Base-by-base conservation (phyloP, 768 basidiomycete genomes). In the Gymnopilus junonius region DNA sequence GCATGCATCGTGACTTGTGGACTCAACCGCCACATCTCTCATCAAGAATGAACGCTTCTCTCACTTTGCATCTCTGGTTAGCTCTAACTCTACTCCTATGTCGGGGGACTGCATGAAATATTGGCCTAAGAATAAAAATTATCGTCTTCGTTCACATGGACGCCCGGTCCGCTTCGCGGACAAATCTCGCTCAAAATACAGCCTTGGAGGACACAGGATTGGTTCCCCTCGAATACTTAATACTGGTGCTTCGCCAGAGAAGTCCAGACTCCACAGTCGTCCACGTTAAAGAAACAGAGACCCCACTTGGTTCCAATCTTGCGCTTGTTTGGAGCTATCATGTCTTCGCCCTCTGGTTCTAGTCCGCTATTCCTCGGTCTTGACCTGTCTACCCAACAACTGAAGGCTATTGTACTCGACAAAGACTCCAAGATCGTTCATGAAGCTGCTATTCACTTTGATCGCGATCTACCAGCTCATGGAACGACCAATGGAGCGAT, bases 371-470 rank as follows among this genome's bases (percentile, higher is more conserved):
- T 93, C 72, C 87, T 95, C 23, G 94, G 94, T 14, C 84, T 95
- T 58, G 94, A 95, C 75, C 84, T 94, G 39, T 94, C 92, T 1
- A 95, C 94, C 0, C 94, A 97, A 71, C 88, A 89, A 66, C 81
- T 93, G 58, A 93, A 96, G 75, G 92, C 89, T 0, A 83, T 93
- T 40, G 70, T 94, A 53, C 83, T 91, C 58, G 75, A 83, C 21
- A 79, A 87, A 40, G 81, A 87, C 60, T 81, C 82, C 17, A 74
- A 80, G 20, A 79, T 92, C 61, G 79, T 92, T 0, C 83, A 89
- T 67, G 90, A 94, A 73, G 81, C 84, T 11, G 81, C 89, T 2
- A 89, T 95, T 17, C 84, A 92, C 72, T 97, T 94, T 70, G 91
- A 93, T 75, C 81, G 81, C 40, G 94, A 97, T 71, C 77, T 97